Evolutionary conservation across 2,329 filamentous ascomycete genomes (phyloP), one percentile per base, ranked within the genome.

Genomic region (Fonsecaea erecta): DNA sequence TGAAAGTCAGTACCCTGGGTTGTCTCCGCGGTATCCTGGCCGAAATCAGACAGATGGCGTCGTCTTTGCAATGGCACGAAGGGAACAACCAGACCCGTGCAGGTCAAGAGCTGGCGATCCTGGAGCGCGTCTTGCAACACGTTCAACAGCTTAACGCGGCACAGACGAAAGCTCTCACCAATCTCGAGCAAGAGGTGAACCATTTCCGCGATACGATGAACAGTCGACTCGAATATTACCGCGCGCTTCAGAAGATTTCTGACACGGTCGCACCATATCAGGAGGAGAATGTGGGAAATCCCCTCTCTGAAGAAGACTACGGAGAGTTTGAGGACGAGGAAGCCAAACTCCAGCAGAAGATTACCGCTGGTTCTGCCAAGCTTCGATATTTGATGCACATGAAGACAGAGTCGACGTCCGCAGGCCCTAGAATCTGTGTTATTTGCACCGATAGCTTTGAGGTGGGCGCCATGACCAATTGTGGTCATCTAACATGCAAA

Each of bases 231-330:
- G 92, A 95, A 63, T 98, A 93, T 74, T 98, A 98, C 74, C 88
- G 90, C 4, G 93, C 97, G 73, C 83, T 98, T 11, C 95, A 98
- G 74, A 85, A 87, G 28, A 88, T 98, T n/a, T 97, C 93, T 0
- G 94, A 98, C 74, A 91, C 87, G 18, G 92, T 98, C 0, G 85
- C 86, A 4, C 88, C 90, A 0, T 91, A 90, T 62, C 60, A 65
- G n/a, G 88, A 92, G 63, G 88, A 89, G 11, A 81, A 82, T 57
- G 78, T 85, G 24, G 83, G 88, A 24, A 80, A 85, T 12, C 81
- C 80, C 1, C 80, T 89, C 11, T 84, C 90, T 51, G 75, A 79
- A 11, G 72, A 71, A 6, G 78, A 86, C 21, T 81, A 83, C 40
- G 70, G 75, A 8, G 72, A 74, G 0, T 77, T 81, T 7, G 70